A percentile compares a stretch with the other conserved stretches of the same genome.
These are phyloP conservation scores for Stereocaulon alpinum DNA, from an alignment of 495 filamentous ascomycete species.

Conservation along the genomic window DNA sequence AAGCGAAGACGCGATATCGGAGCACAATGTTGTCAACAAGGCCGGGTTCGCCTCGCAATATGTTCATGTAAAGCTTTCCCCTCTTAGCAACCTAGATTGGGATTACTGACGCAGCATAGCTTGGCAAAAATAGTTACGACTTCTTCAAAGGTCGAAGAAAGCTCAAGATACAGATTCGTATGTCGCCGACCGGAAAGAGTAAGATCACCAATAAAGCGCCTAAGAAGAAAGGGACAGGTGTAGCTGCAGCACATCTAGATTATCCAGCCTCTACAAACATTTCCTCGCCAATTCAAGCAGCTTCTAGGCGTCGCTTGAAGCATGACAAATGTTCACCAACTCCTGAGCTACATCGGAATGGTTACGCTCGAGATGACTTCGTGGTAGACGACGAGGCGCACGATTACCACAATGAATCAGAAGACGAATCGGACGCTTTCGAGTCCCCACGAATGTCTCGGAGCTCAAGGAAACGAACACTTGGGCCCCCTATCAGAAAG, in stretches of 20 bases:
- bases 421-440: constrained; percentile 45
- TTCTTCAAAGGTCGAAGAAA: constrained; percentile 41
- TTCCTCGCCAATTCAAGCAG: constrained; percentile 66
- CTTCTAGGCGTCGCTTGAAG: constrained; percentile 33
- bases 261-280: constrained; percentile 68
- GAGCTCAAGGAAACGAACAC: constrained; percentile 26
- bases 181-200: constrained; percentile 39
- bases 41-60: constrained; percentile 52
- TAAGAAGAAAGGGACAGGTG: constrained; percentile 27
- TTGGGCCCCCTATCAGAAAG: constrained; percentile 64
- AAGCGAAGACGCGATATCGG: constrained; percentile 49
- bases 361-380: constrained; percentile 42
- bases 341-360: constrained; percentile 30
- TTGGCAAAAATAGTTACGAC: constrained; percentile 42
- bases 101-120: constrained; percentile 25
- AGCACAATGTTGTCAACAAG: constrained; percentile 51
- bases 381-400: constrained; percentile 40
- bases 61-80: constrained; percentile 35
- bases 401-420: constrained; percentile 32
- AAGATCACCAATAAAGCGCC: constrained; percentile 20
- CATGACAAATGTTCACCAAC: constrained; percentile 29
- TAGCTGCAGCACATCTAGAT: constrained; percentile 26
- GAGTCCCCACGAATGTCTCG: constrained; percentile 40
- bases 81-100: background rate
- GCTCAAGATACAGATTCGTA: constrained; percentile 49